A percentile compares a stretch with the other conserved stretches of the same genome.
These are phyloP conservation scores for Zancudomyces culisetae DNA, from an alignment of 371 early-diverging fungal genomes.

Conservation along the genomic window DNA sequence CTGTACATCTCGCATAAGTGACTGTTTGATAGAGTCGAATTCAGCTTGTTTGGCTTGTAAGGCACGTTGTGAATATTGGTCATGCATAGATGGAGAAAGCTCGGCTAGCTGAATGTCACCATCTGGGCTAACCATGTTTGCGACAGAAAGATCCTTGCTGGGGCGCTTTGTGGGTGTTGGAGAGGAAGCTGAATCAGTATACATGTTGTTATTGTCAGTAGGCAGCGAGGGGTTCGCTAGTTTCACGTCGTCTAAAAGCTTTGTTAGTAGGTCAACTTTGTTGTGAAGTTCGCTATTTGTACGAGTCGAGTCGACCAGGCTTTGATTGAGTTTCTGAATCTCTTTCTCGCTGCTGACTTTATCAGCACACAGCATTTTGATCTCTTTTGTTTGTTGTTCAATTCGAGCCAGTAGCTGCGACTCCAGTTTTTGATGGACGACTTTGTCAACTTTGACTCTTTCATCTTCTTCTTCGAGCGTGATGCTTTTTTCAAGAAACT, in stretches of 20 bases:
- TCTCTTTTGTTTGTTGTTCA: slow-evolving; percentile 55
- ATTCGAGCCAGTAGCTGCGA: slow-evolving; percentile 56
- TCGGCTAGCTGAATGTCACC: background rate
- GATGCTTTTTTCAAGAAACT: slow-evolving; percentile 82
- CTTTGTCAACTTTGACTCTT: slow-evolving; percentile 48
- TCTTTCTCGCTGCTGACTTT: slow-evolving; percentile 52
- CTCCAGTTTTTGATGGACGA: slow-evolving; percentile 70
- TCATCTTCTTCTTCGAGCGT: slow-evolving; percentile 70
- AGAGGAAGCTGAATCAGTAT: slow-evolving; percentile 7
- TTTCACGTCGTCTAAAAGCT: slow-evolving; percentile 1
- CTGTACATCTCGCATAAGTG: slow-evolving; percentile 86
- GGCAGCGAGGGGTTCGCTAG: slow-evolving; percentile 26
- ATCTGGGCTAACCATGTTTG: slow-evolving; percentile 44
- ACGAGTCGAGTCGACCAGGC: slow-evolving; percentile 10
- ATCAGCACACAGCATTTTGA: slow-evolving; percentile 47
- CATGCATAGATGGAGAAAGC: background rate
- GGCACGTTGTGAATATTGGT: slow-evolving; percentile 62
- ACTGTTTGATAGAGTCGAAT: slow-evolving; percentile 91
- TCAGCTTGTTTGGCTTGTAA: slow-evolving; percentile 83
- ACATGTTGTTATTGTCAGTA: background rate
- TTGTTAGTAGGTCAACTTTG: slow-evolving; percentile 8
- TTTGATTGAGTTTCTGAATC: slow-evolving; percentile 32
- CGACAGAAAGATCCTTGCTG: slow-evolving; percentile 25
- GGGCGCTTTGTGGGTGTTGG: too few relatives aligned
- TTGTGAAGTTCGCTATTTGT: slow-evolving; percentile 17